Evolutionary conservation across 768 basidiomycete species (phyloP).

Genomic region (Lepiota venenata): DNA sequence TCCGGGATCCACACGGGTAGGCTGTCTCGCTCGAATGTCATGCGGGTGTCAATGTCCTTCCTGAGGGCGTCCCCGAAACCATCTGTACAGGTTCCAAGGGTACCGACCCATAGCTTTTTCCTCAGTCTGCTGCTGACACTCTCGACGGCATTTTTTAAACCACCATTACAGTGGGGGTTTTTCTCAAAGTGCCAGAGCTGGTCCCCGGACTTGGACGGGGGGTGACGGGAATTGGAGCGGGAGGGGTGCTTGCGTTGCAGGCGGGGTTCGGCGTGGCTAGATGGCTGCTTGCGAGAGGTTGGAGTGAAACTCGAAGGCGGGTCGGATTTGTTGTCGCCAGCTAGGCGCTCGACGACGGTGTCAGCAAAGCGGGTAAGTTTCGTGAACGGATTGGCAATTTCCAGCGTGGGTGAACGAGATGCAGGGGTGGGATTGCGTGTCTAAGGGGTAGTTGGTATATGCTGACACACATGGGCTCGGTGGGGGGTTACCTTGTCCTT

Average conservation of each 20-base stretch:
- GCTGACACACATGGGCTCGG: neutral
- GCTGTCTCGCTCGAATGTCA: constrained; percentile 35
- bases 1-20: constrained; percentile 80
- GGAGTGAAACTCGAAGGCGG: constrained; percentile 10
- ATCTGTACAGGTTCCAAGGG: constrained; percentile 72
- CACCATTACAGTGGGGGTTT: constrained; percentile 79
- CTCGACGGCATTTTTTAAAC: constrained; percentile 77
- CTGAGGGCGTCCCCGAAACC: constrained; percentile 52
- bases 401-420: constrained; percentile 35
- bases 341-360: neutral
- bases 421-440: constrained; percentile 37
- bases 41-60: constrained; percentile 49
- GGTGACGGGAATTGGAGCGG: constrained; percentile 51
- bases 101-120: constrained; percentile 62
- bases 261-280: constrained; percentile 43
- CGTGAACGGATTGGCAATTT: constrained; percentile 56
- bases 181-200: constrained; percentile 44
- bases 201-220: constrained; percentile 15
- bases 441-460: constrained; percentile 28
- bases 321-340: neutral
- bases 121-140: constrained; percentile 56
- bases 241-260: constrained; percentile 45
- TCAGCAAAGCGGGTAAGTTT: constrained; percentile 38
- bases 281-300: constrained; percentile 44
- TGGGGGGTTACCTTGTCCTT: constrained; percentile 49